Base-by-base conservation (phyloP, 768 basidiomycete species). In the Grammothele lineata region DNA sequence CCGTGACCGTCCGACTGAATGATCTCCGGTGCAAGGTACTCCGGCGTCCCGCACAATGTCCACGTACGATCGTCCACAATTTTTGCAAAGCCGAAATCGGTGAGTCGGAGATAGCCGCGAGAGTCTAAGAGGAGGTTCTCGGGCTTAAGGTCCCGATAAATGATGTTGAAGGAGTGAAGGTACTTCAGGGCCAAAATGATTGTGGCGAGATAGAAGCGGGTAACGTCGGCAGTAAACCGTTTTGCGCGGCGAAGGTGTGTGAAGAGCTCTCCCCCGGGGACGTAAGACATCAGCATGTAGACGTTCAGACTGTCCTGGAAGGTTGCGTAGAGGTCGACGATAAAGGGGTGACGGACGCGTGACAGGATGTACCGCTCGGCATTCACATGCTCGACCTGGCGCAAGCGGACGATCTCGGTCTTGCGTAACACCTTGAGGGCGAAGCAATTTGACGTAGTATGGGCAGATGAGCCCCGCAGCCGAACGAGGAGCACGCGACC, bases 51-150 rank as follows among this genome's bases (percentile, higher is more conserved):
- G 59, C 96, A 99, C 25, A 99, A 75, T 6, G 96, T 99, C 84
- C 90, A 98, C 5, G 96, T 98, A 65, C 94, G 87, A 64, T 97
- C 95, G 54, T 94, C 91, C 34, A 98, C 93, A 46, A 93, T 83
- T 67, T 98, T 98, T 27, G 96, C 92, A 63, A 99, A 98, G 5
- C 95, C 95, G 66, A 97, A 99, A 70, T 99, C 96, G 18, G 94
- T 95, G 50, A 98, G 81, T 26, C 92, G 88, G 54, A 95, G 78
- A 62, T 98, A 97, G 5, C 96, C 96, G 32, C 85, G 80, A 18
- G 88, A 82, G 62, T 96, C 96, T 43, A 99, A 74, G 32, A 99
- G 80, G n/a, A 99, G 80, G 60, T 99, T 99, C 67, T 99, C 96
- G 14, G 96, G 96, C 67, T 99, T 98, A 56, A 99, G 79, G 67